A percentile compares a stretch with the other conserved stretches of the same genome.
Evolutionary conservation across 257 asterid species (phyloP).

Genomic region (Ligustrum vulgare): DNA sequence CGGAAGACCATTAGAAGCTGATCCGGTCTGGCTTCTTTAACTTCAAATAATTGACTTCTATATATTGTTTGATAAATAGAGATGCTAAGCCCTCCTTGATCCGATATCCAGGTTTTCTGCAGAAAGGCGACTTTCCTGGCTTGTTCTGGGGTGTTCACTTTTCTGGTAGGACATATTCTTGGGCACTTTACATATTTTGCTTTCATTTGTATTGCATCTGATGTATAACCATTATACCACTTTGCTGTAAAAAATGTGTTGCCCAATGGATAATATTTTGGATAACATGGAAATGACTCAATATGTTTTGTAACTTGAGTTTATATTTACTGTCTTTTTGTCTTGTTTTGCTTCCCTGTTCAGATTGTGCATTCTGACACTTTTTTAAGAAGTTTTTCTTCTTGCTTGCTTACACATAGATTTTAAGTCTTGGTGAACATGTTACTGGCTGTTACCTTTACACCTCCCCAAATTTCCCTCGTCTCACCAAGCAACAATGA

Average conservation of each 20-base stretch:
- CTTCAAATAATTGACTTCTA: slow-evolving; percentile 14
- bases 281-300: neutral
- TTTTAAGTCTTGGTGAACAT: neutral
- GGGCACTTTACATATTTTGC: slow-evolving; percentile 2
- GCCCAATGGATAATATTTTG: neutral
- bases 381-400: slow-evolving; percentile 2
- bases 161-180: slow-evolving; percentile 57
- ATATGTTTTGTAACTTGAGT: neutral
- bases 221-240: neutral
- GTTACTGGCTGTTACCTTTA: neutral
- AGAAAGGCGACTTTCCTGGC: slow-evolving; percentile 79
- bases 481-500: neutral
- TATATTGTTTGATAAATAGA: slow-evolving; percentile 12
- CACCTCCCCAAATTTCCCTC: neutral
- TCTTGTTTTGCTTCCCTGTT: slow-evolving; percentile 11
- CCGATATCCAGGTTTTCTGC: slow-evolving; percentile 69
- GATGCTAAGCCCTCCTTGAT: slow-evolving; percentile 22
- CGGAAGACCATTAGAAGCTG: slow-evolving; percentile 91
- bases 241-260: neutral
- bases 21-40: slow-evolving; percentile 58
- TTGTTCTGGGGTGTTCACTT: slow-evolving; percentile 69
- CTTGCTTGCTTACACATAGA: neutral
- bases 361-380: neutral
- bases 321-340: neutral
- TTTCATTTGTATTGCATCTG: neutral